These are phyloP conservation scores for Lentinula edodes DNA, from an alignment of 768 basidiomycete genomes.

Conservation along the genomic window DNA sequence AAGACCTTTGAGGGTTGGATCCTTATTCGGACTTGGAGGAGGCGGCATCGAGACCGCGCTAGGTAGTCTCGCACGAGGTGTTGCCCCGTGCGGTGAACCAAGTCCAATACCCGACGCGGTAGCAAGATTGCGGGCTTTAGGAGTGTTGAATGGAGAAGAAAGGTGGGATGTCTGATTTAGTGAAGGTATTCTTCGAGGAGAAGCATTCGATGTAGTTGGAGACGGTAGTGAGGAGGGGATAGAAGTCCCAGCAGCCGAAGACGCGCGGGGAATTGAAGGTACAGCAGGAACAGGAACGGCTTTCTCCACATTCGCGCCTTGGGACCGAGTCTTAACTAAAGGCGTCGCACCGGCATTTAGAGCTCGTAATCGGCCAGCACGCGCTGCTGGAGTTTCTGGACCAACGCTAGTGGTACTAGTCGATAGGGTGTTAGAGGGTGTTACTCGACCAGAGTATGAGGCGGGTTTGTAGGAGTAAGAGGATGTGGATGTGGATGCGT, in stretches of 20 bases:
- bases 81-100: conserved; percentile 39
- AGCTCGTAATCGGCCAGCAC: conserved; percentile 18
- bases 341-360: conserved; percentile 17
- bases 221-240: conserved; percentile 52
- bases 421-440: conserved; percentile 35
- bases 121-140: conserved; percentile 37
- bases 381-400: conserved; percentile 28
- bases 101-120: conserved; percentile 25
- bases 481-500: conserved; percentile 17
- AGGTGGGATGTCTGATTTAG: conserved; percentile 15
- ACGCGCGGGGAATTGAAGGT: conserved; percentile 47
- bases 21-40: conserved; percentile 2
- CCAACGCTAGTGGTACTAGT: conserved; percentile 29
- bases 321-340: conserved; percentile 23
- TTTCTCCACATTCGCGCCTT: conserved; percentile 21
- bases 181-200: conserved; percentile 14
- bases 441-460: conserved; percentile 39
- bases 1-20: background rate
- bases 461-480: conserved; percentile 8
- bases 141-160: conserved; percentile 63
- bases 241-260: conserved; percentile 6
- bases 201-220: conserved; percentile 21
- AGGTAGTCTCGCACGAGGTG: conserved; percentile 62
- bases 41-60: conserved; percentile 28
- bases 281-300: conserved; percentile 28